phyloP scores from a whole-genome alignment of 441 rosid species.

The Lepidium campestre region DNA sequence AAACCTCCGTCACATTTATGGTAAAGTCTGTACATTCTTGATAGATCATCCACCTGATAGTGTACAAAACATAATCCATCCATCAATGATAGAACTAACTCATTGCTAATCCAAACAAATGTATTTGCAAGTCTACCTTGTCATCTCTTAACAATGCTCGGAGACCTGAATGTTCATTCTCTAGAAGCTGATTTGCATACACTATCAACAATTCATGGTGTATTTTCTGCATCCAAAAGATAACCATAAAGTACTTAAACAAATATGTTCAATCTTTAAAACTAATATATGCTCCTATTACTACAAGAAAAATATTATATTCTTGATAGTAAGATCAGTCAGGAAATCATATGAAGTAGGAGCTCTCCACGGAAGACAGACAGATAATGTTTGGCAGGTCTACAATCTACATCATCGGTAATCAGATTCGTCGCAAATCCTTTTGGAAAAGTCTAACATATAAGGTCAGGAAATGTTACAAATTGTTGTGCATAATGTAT shows the following conservation, averaged over 20 bases:
- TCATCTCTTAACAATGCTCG: slow-evolving; percentile 80
- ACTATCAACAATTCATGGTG: slow-evolving; percentile 71
- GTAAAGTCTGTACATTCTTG: slow-evolving; percentile 92
- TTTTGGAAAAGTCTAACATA: no score
- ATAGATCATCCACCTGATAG: slow-evolving; percentile 78
- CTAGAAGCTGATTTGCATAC: slow-evolving; percentile 59
- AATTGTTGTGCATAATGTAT: not conserved
- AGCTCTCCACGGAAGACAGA: no score
- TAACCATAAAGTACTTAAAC: not conserved
- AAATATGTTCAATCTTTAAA: not conserved
- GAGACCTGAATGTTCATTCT: slow-evolving; percentile 90
- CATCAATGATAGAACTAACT: not conserved
- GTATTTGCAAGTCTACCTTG: slow-evolving; percentile 51
- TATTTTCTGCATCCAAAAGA: slow-evolving; percentile 56
- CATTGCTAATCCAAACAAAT: not conserved
- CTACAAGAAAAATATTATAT: not conserved
- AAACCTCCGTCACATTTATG: slow-evolving; percentile 35
- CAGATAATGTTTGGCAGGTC: no score
- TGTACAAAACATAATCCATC: slow-evolving; percentile 13
- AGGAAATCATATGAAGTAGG: no score
- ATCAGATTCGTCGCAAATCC: no score
- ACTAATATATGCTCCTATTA: not conserved
- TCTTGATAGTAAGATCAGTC: no score
- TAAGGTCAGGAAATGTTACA: not conserved
- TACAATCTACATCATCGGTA: not conserved